These are phyloP conservation scores for Blastobotrys indianensis DNA, from an alignment of 1,139 yeast genomes.

Conservation along the genomic window DNA sequence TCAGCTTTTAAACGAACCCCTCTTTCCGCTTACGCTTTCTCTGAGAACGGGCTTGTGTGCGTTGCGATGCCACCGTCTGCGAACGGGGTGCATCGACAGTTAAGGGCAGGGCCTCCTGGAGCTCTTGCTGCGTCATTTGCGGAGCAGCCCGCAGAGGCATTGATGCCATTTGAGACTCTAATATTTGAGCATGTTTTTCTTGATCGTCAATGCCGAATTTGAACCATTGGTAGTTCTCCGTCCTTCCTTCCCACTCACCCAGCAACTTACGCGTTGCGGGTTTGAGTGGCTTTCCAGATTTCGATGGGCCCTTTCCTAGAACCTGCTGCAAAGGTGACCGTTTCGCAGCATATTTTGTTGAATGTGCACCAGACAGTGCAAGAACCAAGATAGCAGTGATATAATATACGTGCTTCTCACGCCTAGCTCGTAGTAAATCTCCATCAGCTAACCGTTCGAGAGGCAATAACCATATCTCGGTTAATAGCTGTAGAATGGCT, in stretches of 20 bases:
- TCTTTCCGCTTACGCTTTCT: slow-evolving; percentile 15
- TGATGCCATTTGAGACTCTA: neutral
- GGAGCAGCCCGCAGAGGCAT: neutral
- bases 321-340: too few species aligned
- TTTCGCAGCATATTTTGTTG: neutral
- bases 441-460: slow-evolving; percentile 7
- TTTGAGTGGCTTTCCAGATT: slow-evolving; percentile 1
- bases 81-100: neutral
- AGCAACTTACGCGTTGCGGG: slow-evolving; percentile 13
- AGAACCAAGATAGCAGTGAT: slow-evolving; percentile 17
- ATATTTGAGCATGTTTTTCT: slow-evolving; percentile 4
- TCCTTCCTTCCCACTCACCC: slow-evolving; percentile 19
- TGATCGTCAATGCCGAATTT: slow-evolving; percentile 15
- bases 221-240: slow-evolving; percentile 18
- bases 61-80: neutral
- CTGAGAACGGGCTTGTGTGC: slow-evolving; percentile 1
- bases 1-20: slow-evolving; percentile 17
- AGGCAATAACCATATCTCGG: slow-evolving; percentile 20
- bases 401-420: slow-evolving; percentile 14
- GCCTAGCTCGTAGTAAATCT: slow-evolving; percentile 5
- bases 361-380: slow-evolving; percentile 18
- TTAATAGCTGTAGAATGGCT: slow-evolving; percentile 16
- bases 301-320: too few species aligned
- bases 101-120: neutral
- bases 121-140: neutral